Evolutionary conservation across 1,284 basidiomycete species (phyloP), one percentile per base, ranked within the genome.

Genomic region (Naganishia albida): DNA sequence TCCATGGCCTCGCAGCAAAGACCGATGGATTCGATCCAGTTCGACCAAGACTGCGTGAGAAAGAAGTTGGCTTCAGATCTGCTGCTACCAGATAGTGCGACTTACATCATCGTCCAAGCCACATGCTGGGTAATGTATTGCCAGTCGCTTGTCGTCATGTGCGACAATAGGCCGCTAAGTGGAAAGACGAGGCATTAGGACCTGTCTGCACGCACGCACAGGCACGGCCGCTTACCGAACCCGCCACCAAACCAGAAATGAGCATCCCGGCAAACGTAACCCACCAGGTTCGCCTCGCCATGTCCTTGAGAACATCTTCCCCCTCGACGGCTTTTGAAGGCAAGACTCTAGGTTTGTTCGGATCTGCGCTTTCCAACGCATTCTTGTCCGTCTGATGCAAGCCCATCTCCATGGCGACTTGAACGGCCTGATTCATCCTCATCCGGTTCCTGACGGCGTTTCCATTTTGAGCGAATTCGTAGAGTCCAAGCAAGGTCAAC

Each of bases 261-360:
- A 77, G 65, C 64, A 78, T 75, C n/a, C 70, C 72, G 13, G 68
- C 71, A 66, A 75, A 80, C 12, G 73, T 70, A 1, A 72, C 67
- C 79, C 79, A 80, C 78, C 78, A 80, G 0, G 77, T 77, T 56
- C 79, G 68, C 53, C 79, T 68, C 12, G 72, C 72, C 73, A 77
- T 74, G 65, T 80, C 79, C 26, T 68, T 70, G 42, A 64, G 62
- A 74, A 78, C 77, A 60, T 77, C 75, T 25, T 71, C 70, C 10
- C 74, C 78, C 57, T 80, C 77, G n/a, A 77, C 60, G 0, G 70
- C 60, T 49, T 67, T 62, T 15, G 70, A 70, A 8, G 56, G 66
- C 25, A 55, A 59, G 13, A 63, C 63, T 43, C 59, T 30, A 7
- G 59, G 43, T 44, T 40, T 34, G 48, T 50, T 51, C 23, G 56